Conservation (phyloP, 805 yeast species). For the Cyberlindnera lachancei region DNA sequence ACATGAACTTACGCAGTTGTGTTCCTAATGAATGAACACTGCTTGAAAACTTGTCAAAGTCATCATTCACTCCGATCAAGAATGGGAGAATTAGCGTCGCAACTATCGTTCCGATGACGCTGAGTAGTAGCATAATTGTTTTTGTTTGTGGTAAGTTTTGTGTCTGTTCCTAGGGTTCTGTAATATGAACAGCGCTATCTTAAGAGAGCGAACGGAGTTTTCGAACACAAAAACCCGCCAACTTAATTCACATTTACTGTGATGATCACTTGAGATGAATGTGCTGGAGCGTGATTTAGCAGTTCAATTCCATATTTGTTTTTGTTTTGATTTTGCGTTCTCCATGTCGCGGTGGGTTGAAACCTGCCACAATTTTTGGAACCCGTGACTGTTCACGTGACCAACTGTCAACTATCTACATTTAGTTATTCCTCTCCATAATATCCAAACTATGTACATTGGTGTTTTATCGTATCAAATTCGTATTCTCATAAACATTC, state of each 20-base stretch:
- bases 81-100: not conserved
- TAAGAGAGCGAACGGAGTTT: not conserved
- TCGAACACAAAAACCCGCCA: not conserved
- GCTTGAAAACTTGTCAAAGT: not conserved
- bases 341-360: too few species aligned
- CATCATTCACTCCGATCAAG: not conserved
- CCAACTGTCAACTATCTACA: not conserved
- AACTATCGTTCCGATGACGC: not conserved
- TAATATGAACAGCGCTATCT: not conserved
- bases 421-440: not conserved
- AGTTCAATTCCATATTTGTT: too few species aligned
- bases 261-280: too few species aligned
- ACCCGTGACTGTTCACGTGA: not conserved
- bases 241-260: too few species aligned
- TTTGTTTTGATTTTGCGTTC: too few species aligned
- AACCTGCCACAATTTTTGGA: not conserved
- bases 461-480: too few species aligned
- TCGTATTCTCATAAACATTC: not conserved
- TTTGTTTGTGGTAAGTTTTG: not conserved
- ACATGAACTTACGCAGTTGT: not conserved
- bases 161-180: not conserved
- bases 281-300: too few species aligned
- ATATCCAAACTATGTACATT: too few species aligned
- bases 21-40: not conserved
- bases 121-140: not conserved